Base-by-base conservation (phyloP, 805 yeast genomes). In the Pichia thaimueangensis region DNA sequence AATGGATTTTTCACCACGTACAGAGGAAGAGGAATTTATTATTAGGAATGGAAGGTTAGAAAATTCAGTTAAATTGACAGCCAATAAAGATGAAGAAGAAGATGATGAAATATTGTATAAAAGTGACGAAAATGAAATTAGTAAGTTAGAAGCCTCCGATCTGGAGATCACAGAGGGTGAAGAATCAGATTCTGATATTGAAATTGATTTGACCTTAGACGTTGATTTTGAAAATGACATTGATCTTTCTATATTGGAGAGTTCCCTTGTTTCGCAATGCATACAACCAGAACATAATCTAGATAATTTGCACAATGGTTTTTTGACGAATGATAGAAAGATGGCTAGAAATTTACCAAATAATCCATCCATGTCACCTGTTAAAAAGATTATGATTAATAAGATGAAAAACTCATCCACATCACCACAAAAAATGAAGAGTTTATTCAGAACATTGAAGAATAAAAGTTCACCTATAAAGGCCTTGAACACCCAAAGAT, bases 91-190 rank as follows among this genome's bases (percentile, higher is more conserved):
- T 23, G 30, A 37, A 1, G 34, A 37, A 9, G 37, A 17, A 7
- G 30, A 35, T 5, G 46, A 43, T 12, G 47, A 42, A 24, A 8
- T 17, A 6, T 12, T 47, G 10, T 33, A 29, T 30, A 19, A 25
- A 24, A 34, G 27, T 11, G 35, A 39, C n/a, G 45, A 41, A 27
- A 30, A 20, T 4, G 47, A 45, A 32, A 47, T 58, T 27, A 50
- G 55, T 34, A 62, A 58, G 50, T 55, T 57, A 16, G 39, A 41
- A 12, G 16, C 42, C 42, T 42, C 40, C 2, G 46, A 43, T 30
- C 37, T 25, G 6, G 46, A 43, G 30, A 6, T 15, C 11, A 22
- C 27, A 1, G 33, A 24, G 12, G 38, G 20, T 19, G 38, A 30
- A 33, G 33, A 36, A 11, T 36, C 39, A 5, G 32, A 39, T 20